These are phyloP conservation scores for Magnusiomyces tetraspermus DNA, from an alignment of 1,139 yeast genomes.

Conservation along the genomic window DNA sequence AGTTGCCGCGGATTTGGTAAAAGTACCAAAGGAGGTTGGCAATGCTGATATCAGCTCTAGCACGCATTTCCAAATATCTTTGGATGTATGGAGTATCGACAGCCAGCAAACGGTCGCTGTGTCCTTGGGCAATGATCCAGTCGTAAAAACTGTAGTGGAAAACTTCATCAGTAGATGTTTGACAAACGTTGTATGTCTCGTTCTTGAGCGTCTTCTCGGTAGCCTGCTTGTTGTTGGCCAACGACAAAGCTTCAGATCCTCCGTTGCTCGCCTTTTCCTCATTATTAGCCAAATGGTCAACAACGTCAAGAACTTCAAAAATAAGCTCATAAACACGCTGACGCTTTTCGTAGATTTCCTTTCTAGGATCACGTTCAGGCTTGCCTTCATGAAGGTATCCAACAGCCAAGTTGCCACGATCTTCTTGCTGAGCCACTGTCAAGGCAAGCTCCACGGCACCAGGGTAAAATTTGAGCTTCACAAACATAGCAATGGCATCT, in stretches of 20 bases:
- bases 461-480: conserved; percentile 65
- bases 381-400: conserved; percentile 46
- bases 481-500: conserved; percentile 71
- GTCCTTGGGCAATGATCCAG: conserved; percentile 78
- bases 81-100: conserved; percentile 74
- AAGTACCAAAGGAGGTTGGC: conserved; percentile 84
- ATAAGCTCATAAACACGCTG: conserved; percentile 58
- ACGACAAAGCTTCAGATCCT: neutral
- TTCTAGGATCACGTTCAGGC: conserved; percentile 41
- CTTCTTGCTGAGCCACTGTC: conserved; percentile 63
- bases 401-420: conserved; percentile 47
- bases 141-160: conserved; percentile 90
- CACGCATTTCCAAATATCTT: conserved; percentile 65
- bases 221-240: conserved; percentile 13
- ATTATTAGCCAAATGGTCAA: conserved; percentile 58
- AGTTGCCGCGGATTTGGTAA: conserved; percentile 72
- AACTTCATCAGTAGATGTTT: conserved; percentile 62
- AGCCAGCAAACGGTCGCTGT: conserved; percentile 66
- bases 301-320: conserved; percentile 61
- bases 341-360: conserved; percentile 40
- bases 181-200: conserved; percentile 63
- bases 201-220: conserved; percentile 53
- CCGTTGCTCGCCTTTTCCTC: neutral
- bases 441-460: conserved; percentile 82
- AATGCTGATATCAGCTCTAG: conserved; percentile 56